These are phyloP conservation scores for Osmanthus fragrans DNA, from an alignment of 257 asterid genomes.

Conservation along the genomic window DNA sequence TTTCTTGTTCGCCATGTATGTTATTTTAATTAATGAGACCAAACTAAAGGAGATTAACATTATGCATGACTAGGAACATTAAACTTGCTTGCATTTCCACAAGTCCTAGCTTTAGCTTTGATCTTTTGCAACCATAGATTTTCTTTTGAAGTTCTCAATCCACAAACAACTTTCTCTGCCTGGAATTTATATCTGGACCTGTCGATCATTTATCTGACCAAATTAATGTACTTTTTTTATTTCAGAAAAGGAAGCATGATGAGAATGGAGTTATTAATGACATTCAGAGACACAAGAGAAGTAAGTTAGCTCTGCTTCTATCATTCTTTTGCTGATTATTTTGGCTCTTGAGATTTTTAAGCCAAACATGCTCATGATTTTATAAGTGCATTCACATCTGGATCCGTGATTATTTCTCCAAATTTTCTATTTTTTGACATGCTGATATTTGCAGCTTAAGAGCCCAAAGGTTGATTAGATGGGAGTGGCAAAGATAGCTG, in stretches of 20 bases:
- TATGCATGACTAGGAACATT: slow-evolving; percentile 6
- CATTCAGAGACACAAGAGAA: slow-evolving; percentile 65
- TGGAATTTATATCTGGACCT: not conserved
- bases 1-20: slow-evolving; percentile 3
- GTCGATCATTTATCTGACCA: slow-evolving; percentile 13
- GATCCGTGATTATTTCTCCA: not conserved
- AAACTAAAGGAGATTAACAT: not conserved
- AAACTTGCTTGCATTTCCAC: not conserved
- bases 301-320: slow-evolving; percentile 44
- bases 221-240: slow-evolving; percentile 11
- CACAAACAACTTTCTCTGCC: not conserved
- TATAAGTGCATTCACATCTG: not conserved
- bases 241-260: slow-evolving; percentile 71
- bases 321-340: not conserved
- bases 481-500: slow-evolving; percentile 45
- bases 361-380: not conserved
- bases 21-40: slow-evolving; percentile 3
- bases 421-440: slow-evolving; percentile 23
- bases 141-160: not conserved
- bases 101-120: not conserved
- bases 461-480: slow-evolving; percentile 65
- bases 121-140: slow-evolving; percentile 4
- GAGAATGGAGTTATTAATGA: slow-evolving; percentile 57
- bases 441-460: slow-evolving; percentile 54
- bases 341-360: not conserved